These are phyloP conservation scores for Halophytophthora polymorphica DNA, from an alignment of 352 stramenopile genomes.

Conservation along the genomic window DNA sequence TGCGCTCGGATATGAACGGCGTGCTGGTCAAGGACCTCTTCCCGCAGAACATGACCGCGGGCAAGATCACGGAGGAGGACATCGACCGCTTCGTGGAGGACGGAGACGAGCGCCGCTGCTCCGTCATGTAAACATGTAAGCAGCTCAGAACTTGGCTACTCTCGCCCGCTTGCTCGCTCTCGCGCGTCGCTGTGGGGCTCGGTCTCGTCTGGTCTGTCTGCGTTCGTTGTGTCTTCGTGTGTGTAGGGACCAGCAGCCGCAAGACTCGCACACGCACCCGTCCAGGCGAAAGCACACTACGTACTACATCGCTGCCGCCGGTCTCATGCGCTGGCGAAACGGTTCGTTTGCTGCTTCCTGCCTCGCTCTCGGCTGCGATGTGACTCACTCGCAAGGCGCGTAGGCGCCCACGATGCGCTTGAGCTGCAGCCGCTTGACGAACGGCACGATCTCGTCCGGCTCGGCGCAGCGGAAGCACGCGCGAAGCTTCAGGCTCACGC, in stretches of 20 bases:
- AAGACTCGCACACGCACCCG: constrained; percentile 16
- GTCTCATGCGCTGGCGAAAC: neutral
- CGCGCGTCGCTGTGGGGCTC: constrained; percentile 5
- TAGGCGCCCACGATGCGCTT: constrained; percentile 74
- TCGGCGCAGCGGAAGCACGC: constrained; percentile 61
- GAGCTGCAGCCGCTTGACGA: constrained; percentile 71
- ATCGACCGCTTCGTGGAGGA: constrained; percentile 87
- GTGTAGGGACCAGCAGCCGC: constrained; percentile 10
- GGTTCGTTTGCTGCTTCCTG: neutral
- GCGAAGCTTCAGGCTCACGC: constrained; percentile 56
- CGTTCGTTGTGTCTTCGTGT: constrained; percentile 14
- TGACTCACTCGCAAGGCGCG: constrained; percentile 35
- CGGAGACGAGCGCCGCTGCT: constrained; percentile 74
- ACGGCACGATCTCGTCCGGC: constrained; percentile 50
- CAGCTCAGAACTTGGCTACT: neutral
- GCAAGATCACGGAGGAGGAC: constrained; percentile 87
- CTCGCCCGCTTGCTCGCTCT: neutral
- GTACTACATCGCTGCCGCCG: constrained; percentile 24
- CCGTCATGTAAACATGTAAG: constrained; percentile 68
- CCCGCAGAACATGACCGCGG: constrained; percentile 78
- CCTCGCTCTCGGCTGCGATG: neutral
- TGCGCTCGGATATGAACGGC: constrained; percentile 86
- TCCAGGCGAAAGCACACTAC: constrained; percentile 24
- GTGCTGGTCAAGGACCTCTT: constrained; percentile 83
- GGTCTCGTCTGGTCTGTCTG: constrained; percentile 12